Evolutionary conservation across 345 rosid species (phyloP).

Genomic region (Eucalyptus curtisii): DNA sequence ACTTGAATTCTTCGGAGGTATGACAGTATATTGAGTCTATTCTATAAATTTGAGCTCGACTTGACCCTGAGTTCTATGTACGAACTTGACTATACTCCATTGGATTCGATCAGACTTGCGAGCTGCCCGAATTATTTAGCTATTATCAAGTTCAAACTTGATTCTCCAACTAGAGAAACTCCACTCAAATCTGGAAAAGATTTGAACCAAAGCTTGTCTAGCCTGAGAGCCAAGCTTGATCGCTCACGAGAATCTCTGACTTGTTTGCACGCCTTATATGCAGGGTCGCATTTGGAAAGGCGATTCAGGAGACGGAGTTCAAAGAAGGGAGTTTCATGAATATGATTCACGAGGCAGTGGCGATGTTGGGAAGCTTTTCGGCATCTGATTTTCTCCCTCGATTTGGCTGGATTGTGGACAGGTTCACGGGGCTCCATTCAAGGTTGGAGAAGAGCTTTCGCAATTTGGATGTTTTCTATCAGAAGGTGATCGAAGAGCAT

Average conservation of each 20-base stretch:
- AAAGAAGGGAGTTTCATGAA: background rate
- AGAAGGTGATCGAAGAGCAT: background rate
- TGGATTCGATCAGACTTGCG: background rate
- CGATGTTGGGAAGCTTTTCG: background rate
- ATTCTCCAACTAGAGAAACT: background rate
- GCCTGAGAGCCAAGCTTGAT: background rate
- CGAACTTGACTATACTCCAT: background rate
- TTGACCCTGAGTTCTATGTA: background rate
- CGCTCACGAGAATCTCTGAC: background rate
- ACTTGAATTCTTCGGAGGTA: background rate
- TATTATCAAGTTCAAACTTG: background rate
- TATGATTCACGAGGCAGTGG: background rate
- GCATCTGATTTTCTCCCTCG: slow-evolving; percentile 3
- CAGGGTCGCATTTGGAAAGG: slow-evolving; percentile 13
- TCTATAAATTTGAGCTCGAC: background rate
- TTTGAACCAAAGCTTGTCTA: background rate
- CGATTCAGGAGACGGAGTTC: slow-evolving; percentile 1
- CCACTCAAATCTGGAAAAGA: background rate
- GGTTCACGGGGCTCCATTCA: background rate
- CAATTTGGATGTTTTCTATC: background rate
- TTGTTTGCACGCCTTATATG: background rate
- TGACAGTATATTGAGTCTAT: background rate
- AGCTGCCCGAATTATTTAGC: background rate
- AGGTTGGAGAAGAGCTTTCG: background rate
- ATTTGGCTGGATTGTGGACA: slow-evolving; percentile 10